A percentile compares a stretch with the other conserved stretches of the same genome.
These are phyloP conservation scores for Wilcoxina mikolae DNA, from an alignment of 495 filamentous ascomycete species.

Conservation along the genomic window DNA sequence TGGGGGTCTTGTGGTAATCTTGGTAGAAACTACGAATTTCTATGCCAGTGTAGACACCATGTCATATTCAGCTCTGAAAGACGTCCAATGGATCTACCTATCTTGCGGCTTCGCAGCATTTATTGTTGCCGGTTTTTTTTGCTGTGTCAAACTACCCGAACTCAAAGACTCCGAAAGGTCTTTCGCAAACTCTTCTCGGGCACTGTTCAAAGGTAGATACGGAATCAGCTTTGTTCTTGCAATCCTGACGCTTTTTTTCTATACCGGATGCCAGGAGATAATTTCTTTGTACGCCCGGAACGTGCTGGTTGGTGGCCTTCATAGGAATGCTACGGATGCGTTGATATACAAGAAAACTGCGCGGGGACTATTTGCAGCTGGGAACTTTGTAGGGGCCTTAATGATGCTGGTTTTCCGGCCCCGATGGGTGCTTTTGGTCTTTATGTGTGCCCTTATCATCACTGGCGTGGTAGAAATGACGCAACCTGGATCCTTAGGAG, in stretches of 20 bases:
- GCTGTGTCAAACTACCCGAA: conserved; percentile 52
- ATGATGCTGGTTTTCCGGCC: conserved; percentile 44
- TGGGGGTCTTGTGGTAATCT: conserved; percentile 37
- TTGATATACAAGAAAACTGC: conserved; percentile 32
- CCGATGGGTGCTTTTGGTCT: conserved; percentile 45
- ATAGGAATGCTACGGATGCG: not conserved
- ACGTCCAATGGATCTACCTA: conserved; percentile 60
- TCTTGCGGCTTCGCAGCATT: conserved; percentile 52
- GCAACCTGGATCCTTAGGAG: conserved; percentile 34
- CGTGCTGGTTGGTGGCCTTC: not conserved
- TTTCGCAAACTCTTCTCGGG: not conserved
- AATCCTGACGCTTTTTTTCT: conserved; percentile 47
- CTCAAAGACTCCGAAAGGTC: conserved; percentile 25
- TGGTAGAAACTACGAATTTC: not conserved
- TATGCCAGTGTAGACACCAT: not conserved
- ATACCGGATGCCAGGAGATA: conserved; percentile 52
- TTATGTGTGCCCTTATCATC: conserved; percentile 42
- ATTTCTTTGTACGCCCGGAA: conserved; percentile 29
- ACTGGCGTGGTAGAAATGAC: conserved; percentile 43
- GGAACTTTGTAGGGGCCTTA: conserved; percentile 47
- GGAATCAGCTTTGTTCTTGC: conserved; percentile 26
- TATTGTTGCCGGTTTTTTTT: conserved; percentile 48
- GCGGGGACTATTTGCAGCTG: conserved; percentile 46
- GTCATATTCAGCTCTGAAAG: conserved; percentile 21
- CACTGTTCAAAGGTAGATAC: conserved; percentile 5